Percentiles rank a stretch among this genome's conserved stretches.
Evolutionary conservation across 192 early-diverging fungal species (phyloP).

Genomic region (Coemansia asiatica): DNA sequence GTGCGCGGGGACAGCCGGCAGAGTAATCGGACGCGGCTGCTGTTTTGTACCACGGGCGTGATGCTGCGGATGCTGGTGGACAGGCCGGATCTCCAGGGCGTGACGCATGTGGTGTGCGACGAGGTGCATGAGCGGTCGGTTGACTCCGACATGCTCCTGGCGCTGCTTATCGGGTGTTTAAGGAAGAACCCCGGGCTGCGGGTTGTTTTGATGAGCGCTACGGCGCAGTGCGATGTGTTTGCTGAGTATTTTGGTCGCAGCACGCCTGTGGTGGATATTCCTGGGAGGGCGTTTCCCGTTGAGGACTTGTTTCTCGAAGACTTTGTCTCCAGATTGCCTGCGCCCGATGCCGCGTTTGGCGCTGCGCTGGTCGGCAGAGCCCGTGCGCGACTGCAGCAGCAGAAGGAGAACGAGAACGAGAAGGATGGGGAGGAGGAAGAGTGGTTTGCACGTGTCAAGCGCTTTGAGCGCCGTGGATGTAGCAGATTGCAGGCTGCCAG

Average conservation of each 20-base stretch:
- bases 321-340: neutral
- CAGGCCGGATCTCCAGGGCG: conserved; percentile 12
- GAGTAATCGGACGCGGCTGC: conserved; percentile 53
- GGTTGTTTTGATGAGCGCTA: conserved; percentile 91
- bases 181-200: conserved; percentile 54
- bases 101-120: conserved; percentile 70
- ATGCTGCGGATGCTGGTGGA: conserved; percentile 58
- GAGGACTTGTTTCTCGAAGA: conserved; percentile 61
- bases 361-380: conserved; percentile 6
- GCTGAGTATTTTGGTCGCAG: conserved; percentile 68
- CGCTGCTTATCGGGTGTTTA: conserved; percentile 67
- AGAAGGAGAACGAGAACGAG: neutral
- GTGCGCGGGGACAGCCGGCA: conserved; percentile 69
- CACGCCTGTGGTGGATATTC: conserved; percentile 64
- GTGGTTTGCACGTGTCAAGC: conserved; percentile 5
- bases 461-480: neutral
- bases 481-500: conserved; percentile 7
- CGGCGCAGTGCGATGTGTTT: conserved; percentile 78
- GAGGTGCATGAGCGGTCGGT: conserved; percentile 84
- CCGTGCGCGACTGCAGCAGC: conserved; percentile 3
- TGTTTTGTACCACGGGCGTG: conserved; percentile 71
- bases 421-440: neutral
- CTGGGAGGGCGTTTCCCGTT: conserved; percentile 77
- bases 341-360: conserved; percentile 12
- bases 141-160: conserved; percentile 81